Base-by-base conservation (phyloP, 441 rosid genomes). In the Erodium trifolium region DNA sequence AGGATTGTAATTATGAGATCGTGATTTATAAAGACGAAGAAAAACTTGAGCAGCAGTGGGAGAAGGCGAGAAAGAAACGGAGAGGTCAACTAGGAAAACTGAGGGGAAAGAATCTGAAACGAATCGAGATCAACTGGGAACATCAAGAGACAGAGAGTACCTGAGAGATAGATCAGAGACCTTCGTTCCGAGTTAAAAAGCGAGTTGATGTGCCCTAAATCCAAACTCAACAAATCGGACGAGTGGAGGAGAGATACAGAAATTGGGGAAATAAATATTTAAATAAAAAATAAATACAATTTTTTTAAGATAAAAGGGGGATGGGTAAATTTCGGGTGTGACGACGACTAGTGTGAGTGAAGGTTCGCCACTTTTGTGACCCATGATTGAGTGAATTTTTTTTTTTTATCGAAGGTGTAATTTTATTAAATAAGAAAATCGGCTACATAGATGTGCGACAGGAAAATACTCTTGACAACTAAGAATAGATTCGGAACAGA, bases 141-240 rank as follows among this genome's bases (percentile, higher is more conserved):
- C 37, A 47, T 4, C 13, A 16, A 49, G 17, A 63, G 18, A 65
- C 66, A 34, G 41, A 34, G 41, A 67, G 74, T 79, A 81, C 81
- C 83, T 76, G 75, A 55, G 67, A 31, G 41, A 63, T 66, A 70
- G 83, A 81, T 81, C 84, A 71, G 71, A 64, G 70, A 71, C 51
- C 72, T 74, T 59, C 49, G 67, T 47, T 60, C 55, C 66, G 66
- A 80, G 82, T 78, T 70, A 67, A 73, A 68, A 59, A 73, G 69
- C 76, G 74, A 75, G 73, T 67, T 69, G 43, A 29, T 62, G 67
- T 72, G 83, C 80, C 84, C 84, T 77, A 79, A 78, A 81, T 73
- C 77, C 66, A 62, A 59, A 60, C 14, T 51, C 18, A 53, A 14
- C 17, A 53, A 53, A 53, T 53, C 60, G 63, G 69, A 51, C 39